These are phyloP conservation scores for Fragosphaeria purpurea DNA, from an alignment of 2,329 filamentous ascomycete species.

Conservation along the genomic window DNA sequence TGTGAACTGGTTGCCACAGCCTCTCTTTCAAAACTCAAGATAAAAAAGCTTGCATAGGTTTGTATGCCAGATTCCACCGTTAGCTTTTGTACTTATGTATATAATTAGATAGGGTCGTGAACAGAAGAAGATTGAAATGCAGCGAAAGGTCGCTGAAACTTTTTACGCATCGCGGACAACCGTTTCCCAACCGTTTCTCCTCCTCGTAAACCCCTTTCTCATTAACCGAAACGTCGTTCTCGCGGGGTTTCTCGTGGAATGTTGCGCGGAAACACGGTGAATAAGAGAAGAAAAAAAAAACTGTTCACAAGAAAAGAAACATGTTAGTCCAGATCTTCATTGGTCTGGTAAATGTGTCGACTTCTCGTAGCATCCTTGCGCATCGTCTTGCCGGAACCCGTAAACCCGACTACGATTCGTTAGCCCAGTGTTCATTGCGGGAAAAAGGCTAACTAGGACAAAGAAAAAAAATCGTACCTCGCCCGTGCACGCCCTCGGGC, in stretches of 20 bases:
- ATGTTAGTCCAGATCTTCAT: slow-evolving; percentile 59
- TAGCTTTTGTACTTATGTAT: background rate
- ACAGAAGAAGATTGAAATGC: background rate
- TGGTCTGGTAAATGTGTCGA: slow-evolving; percentile 75
- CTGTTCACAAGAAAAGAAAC: background rate
- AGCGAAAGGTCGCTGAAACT: too few relatives aligned
- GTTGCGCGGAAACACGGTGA: too few relatives aligned
- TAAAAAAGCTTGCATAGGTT: too few relatives aligned
- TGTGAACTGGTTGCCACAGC: too few relatives aligned
- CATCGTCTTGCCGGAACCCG: slow-evolving; percentile 91
- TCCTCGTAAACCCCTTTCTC: too few relatives aligned
- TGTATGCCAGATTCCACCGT: background rate
- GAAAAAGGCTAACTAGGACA: background rate
- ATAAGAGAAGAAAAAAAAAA: background rate
- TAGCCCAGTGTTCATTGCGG: slow-evolving; percentile 15
- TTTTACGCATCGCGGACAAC: too few relatives aligned
- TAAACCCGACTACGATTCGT: slow-evolving; percentile 69
- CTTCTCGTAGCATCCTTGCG: slow-evolving; percentile 77
- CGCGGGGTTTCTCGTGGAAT: too few relatives aligned
- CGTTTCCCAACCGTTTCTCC: too few relatives aligned
- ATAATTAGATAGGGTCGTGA: background rate
- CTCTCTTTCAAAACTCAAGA: too few relatives aligned
- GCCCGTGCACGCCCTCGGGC: slow-evolving; percentile 71
- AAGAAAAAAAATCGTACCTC: slow-evolving; percentile 50
- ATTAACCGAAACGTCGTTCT: too few relatives aligned